phyloP scores from a whole-genome alignment of 495 filamentous ascomycete species.

The Niebla homalea region DNA sequence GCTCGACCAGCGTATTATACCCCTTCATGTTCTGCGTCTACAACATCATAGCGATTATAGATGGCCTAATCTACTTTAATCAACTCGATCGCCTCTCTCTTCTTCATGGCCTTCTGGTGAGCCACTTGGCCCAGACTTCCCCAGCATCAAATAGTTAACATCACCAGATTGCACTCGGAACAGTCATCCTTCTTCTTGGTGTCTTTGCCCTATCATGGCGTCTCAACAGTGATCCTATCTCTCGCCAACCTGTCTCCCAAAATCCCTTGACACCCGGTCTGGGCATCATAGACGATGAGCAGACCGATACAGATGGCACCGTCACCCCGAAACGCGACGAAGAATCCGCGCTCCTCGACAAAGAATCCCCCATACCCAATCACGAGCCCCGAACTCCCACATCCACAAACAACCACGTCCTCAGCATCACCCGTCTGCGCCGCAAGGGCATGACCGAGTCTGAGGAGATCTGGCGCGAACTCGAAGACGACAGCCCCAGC shows the following conservation, averaged over 20 bases:
- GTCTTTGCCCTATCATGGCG: slow-evolving; percentile 92
- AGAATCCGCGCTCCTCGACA: slow-evolving; percentile 26
- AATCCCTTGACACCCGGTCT: slow-evolving; percentile 54
- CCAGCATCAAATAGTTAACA: neutral
- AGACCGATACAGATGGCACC: slow-evolving; percentile 31
- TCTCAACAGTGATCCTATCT: slow-evolving; percentile 55
- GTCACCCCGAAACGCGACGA: slow-evolving; percentile 24
- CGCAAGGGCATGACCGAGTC: slow-evolving; percentile 30
- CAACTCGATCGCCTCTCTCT: slow-evolving; percentile 67
- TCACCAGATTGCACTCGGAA: slow-evolving; percentile 61
- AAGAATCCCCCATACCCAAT: slow-evolving; percentile 6
- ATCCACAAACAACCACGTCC: slow-evolving; percentile 1
- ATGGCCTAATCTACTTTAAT: slow-evolving; percentile 92
- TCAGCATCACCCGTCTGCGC: slow-evolving; percentile 5
- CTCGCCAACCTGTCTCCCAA: slow-evolving; percentile 41
- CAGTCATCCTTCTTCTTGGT: slow-evolving; percentile 69
- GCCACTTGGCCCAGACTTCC: neutral
- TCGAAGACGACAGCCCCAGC: slow-evolving; percentile 42
- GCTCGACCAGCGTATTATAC: slow-evolving; percentile 92
- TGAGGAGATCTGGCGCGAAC: slow-evolving; percentile 53
- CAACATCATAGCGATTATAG: slow-evolving; percentile 96
- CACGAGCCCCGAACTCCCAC: slow-evolving; percentile 12
- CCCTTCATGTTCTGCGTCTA: slow-evolving; percentile 98
- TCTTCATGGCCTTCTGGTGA: slow-evolving; percentile 44
- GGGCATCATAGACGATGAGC: slow-evolving; percentile 50